Conservation (phyloP, 352 stramenopile genomes). For the Pythium coloratum region DNA sequence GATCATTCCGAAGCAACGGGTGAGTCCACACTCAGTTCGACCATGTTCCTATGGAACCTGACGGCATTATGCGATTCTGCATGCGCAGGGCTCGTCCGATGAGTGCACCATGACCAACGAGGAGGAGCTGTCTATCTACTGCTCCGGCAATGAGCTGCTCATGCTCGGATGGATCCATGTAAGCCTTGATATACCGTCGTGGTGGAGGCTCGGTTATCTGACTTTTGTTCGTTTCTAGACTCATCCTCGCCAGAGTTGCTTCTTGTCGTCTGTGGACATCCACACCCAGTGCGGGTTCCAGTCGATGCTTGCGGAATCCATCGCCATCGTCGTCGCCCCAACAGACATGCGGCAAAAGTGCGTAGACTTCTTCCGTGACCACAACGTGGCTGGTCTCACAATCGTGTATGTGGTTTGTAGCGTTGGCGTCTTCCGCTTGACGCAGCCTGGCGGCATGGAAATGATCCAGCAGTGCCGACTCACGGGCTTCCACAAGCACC, state of each 20-base stretch:
- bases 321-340: conserved; percentile 87
- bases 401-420: conserved; percentile 23
- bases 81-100: conserved; percentile 74
- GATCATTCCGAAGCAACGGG: conserved; percentile 88
- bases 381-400: conserved; percentile 13
- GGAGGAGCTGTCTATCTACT: conserved; percentile 88
- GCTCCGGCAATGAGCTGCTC: conserved; percentile 82
- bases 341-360: conserved; percentile 68
- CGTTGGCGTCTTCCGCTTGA: conserved; percentile 86
- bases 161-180: conserved; percentile 92
- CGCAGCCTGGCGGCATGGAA: conserved; percentile 72
- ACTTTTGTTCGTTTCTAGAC: conserved; percentile 39
- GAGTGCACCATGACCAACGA: conserved; percentile 88
- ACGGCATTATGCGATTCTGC: background rate
- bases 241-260: conserved; percentile 87
- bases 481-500: conserved; percentile 86
- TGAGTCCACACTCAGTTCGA: conserved; percentile 19
- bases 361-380: background rate
- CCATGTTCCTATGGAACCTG: background rate
- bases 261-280: conserved; percentile 88
- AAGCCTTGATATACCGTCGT: conserved; percentile 7
- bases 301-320: conserved; percentile 85
- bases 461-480: conserved; percentile 89
- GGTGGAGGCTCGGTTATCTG: background rate
- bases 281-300: conserved; percentile 92